A percentile compares a stretch with the other conserved stretches of the same genome.
These are phyloP conservation scores for Saccharomycopsis lassenensis DNA, from an alignment of 805 yeast genomes.

Conservation along the genomic window DNA sequence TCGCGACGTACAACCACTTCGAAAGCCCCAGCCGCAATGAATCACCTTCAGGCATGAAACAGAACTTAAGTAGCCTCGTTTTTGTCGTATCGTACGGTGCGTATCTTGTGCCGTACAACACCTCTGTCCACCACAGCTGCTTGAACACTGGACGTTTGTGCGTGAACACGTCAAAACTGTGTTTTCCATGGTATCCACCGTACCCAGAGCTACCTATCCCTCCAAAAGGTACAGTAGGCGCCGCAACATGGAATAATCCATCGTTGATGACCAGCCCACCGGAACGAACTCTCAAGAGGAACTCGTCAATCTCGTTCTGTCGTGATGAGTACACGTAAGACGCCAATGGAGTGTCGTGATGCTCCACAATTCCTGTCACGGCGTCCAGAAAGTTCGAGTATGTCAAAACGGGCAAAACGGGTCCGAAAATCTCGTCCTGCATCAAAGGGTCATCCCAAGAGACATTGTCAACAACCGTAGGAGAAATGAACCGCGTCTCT, in stretches of 20 bases:
- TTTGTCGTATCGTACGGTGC: conserved; percentile 43
- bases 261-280: conserved; percentile 70
- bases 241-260: conserved; percentile 57
- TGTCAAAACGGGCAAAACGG: conserved; percentile 64
- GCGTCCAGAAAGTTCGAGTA: conserved; percentile 35
- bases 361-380: conserved; percentile 31
- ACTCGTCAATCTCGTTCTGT: conserved; percentile 35
- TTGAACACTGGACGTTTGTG: conserved; percentile 60
- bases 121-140: conserved; percentile 58
- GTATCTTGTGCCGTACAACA: conserved; percentile 46
- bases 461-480: conserved; percentile 62
- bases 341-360: conserved; percentile 74
- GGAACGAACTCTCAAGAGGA: conserved; percentile 48
- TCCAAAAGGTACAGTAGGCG: conserved; percentile 72
- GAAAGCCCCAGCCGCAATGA: too few species aligned
- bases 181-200: conserved; percentile 73
- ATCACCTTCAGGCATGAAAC: conserved; percentile 15
- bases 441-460: conserved; percentile 57
- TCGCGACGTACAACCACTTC: too few species aligned
- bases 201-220: conserved; percentile 81
- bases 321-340: conserved; percentile 53
- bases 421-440: conserved; percentile 76
- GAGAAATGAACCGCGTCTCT: conserved; percentile 44
- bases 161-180: conserved; percentile 53
- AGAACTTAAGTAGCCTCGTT: conserved; percentile 14